Base-by-base conservation (phyloP, 139 green algal species). In the Coelastrella sp. region DNA sequence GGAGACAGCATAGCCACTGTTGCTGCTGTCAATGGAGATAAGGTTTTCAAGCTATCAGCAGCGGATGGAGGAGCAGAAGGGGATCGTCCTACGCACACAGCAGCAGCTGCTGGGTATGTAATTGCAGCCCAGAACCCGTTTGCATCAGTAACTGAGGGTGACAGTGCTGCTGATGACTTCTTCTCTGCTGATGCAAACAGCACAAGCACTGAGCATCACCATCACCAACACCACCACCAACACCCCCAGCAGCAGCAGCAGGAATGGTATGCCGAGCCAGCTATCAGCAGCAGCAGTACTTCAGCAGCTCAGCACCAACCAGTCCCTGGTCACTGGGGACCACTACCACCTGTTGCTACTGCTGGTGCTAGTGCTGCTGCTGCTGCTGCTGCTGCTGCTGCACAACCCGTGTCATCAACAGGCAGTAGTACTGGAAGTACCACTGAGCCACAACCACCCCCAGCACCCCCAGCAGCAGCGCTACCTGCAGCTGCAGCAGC, bases 401-500 rank as follows among this genome's bases (percentile, higher is more conserved):
- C 1, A 8, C 2, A 63, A 13, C n/a, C 15, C 25, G 37, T 25
- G 40, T 63, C 60, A 23, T 79, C 72, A 23, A 37, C 27, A 4
- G 15, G 43, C 43, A 79, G 43, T 27, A 79, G 72, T 38, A 79
- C 43, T 63, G 43, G 72, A 48, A 67, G 73, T 41, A 35, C 32
- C 48, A 23, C 45, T 30, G 37, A n/a, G 17, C 48, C 62, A 32
- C 32, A 53, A 50, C 32, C 17, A 13, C 21, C n/a, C 15, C 37
- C 37, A 53, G 35, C 37, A n/a, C 3, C 35, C 67, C 34, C 35
- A 59, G 67, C 67, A 34, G 37, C 37, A 37, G 67, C 67, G 30
- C 17, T 32, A 74, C 8, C 2, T 3, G 30, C 11, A 21, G 32
- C 34, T n/a, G 27, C 15, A 35, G 67, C 1, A 35, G 15, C 67